Base-by-base conservation (phyloP, 2,329 filamentous ascomycete genomes). In the Bipolaris oryzae region DNA sequence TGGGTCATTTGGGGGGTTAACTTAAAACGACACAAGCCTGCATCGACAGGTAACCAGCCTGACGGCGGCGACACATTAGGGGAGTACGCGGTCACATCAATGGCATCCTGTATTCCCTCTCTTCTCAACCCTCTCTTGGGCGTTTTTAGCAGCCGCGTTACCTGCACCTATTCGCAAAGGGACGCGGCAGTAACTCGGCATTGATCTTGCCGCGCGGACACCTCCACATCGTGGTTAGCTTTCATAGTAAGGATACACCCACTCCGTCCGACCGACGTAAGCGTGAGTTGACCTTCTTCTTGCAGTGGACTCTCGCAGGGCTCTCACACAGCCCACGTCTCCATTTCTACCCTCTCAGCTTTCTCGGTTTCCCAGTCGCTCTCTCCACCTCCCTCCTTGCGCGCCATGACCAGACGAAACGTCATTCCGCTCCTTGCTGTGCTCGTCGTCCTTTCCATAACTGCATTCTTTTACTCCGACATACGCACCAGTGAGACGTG, bases 381-480 rank as follows among this genome's bases (percentile, higher is more conserved):
- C 43, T 35, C 46, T 28, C 31, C 16, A 35, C 38, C 35, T 44
- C 28, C 28, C 25, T 52, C 18, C 13, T 13, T 31, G 18, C 38
- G 25, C 66, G 62, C 28, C 50, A 72, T 74, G 71, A 68, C 59
- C 50, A 67, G 69, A 54, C 63, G 66, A 52, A 73, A 65, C 38
- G 58, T 68, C 41, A 56, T 73, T 21, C 73, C 75, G 1, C 54
- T 76, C 34, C 61, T 76, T 37, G 72, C 72, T 41, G 51, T 73
- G 13, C 55, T 60, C 18, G 55, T 66, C n/a, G 60, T 68, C 35
- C 41, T 70, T 31, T 62, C 76, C 46, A 68, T 79, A 41, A 64
- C 78, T 55, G 66, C 77, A 53, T 76, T 79, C 62, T 70, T 79
- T 53, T 77, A 77, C 57, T 74, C 76, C 28, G 71, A 63, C 50